Conservation (phyloP, 2,329 filamentous ascomycete species). For the Macroventuria anomochaeta region DNA sequence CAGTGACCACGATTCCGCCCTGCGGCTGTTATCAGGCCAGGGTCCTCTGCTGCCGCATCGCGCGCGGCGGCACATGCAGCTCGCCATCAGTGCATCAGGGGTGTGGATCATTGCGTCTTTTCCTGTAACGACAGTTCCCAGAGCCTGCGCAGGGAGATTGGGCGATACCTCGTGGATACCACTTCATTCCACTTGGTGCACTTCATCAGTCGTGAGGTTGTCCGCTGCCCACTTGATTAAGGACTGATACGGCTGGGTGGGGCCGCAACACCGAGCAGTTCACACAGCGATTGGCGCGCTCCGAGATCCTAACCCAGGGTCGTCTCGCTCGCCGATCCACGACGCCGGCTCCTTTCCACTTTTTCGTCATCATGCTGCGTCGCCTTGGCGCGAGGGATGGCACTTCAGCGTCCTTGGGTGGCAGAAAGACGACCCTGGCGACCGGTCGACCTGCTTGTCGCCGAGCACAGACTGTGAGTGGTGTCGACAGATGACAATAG, state of each 20-base stretch:
- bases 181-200: conserved; percentile 20
- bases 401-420: conserved; percentile 9
- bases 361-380: conserved; percentile 35
- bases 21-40: conserved; percentile 19
- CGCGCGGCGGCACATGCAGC: conserved; percentile 22
- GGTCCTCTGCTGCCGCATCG: conserved; percentile 17
- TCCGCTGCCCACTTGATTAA: conserved; percentile 20
- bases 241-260: conserved; percentile 16
- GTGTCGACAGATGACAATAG: conserved; percentile 20
- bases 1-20: conserved; percentile 10
- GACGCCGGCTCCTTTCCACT: conserved; percentile 11
- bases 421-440: conserved; percentile 10
- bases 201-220: conserved; percentile 20
- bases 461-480: conserved; percentile 17
- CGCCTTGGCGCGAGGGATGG: conserved; percentile 20
- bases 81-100: conserved; percentile 17
- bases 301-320: conserved; percentile 24
- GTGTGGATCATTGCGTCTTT: conserved; percentile 31
- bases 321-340: conserved; percentile 27
- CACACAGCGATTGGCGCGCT: conserved; percentile 23
- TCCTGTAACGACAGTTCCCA: conserved; percentile 31
- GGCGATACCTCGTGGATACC: conserved; percentile 18
- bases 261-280: conserved; percentile 13
- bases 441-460: conserved; percentile 21
- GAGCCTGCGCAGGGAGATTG: conserved; percentile 23